Conservation (phyloP, 2,329 filamentous ascomycete genomes). For the Diaporthe helianthi region DNA sequence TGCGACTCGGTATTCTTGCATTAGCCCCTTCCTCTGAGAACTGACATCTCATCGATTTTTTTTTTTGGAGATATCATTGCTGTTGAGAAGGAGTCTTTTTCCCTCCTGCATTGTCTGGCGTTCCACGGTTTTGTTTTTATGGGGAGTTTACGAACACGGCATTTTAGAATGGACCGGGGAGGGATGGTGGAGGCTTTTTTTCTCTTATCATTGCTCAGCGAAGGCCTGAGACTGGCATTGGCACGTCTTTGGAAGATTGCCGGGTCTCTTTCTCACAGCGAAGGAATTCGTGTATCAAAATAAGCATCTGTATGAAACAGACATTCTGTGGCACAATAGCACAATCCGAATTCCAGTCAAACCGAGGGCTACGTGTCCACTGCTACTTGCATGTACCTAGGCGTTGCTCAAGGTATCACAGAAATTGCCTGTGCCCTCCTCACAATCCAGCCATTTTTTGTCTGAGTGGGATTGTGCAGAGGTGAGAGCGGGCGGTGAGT, state of each 20-base stretch:
- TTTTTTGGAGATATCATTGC: conserved; percentile 28
- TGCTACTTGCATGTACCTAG: background rate
- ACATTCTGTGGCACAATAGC: conserved; percentile 1
- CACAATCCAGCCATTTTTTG: background rate
- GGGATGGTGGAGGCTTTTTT: background rate
- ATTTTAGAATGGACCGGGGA: conserved; percentile 17
- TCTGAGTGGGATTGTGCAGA: background rate
- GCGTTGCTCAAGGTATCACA: background rate
- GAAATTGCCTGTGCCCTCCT: background rate
- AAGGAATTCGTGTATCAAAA: conserved; percentile 1
- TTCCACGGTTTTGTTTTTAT: conserved; percentile 13
- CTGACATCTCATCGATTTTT: conserved; percentile 23
- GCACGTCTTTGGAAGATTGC: background rate
- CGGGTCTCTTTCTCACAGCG: background rate
- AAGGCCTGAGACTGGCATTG: background rate
- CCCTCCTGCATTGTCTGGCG: conserved; percentile 30
- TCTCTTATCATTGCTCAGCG: background rate
- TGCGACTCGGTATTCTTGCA: conserved; percentile 2
- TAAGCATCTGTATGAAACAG: background rate
- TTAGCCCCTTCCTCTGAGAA: conserved; percentile 6
- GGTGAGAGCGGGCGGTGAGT: background rate
- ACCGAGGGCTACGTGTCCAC: background rate
- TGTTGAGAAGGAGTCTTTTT: conserved; percentile 14
- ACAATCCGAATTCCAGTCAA: conserved; percentile 10
- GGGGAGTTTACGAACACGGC: conserved; percentile 10